Percentiles rank a stretch among this genome's conserved stretches.
Conservation (phyloP, 2,329 filamentous ascomycete genomes). For the Plectosphaerella plurivora region DNA sequence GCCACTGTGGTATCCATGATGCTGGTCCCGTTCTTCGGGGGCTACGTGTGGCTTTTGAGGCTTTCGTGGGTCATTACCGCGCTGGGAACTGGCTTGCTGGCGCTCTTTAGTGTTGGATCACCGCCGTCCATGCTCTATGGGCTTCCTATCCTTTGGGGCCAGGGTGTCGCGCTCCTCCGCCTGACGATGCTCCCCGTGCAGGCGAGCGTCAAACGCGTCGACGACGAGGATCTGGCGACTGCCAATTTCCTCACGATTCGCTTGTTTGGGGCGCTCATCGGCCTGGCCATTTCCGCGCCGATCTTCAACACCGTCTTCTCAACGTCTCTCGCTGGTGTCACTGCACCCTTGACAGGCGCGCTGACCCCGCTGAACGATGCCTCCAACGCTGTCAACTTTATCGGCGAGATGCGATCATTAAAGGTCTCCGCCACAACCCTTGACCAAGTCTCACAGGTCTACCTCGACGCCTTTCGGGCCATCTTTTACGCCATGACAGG, state of each 20-base stretch:
- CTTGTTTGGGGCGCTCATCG: constrained; percentile 29
- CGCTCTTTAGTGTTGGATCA: constrained; percentile 7
- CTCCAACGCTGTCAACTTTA: constrained; percentile 14
- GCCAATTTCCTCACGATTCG: constrained; percentile 27
- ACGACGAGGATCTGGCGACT: constrained; percentile 28
- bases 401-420: constrained; percentile 5
- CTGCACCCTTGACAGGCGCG: constrained; percentile 6
- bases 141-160: constrained; percentile 20
- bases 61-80: constrained; percentile 14
- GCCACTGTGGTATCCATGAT: constrained; percentile 12
- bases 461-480: constrained; percentile 1
- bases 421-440: constrained; percentile 3
- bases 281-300: constrained; percentile 26
- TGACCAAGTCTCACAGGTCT: not conserved
- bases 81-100: constrained; percentile 15
- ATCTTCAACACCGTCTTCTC: constrained; percentile 26
- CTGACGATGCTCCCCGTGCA: constrained; percentile 23
- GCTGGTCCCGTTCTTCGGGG: constrained; percentile 9
- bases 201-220: constrained; percentile 23
- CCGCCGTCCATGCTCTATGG: constrained; percentile 9
- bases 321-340: constrained; percentile 7
- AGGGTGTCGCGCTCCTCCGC: constrained; percentile 16
- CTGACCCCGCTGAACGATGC: constrained; percentile 8
- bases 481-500: constrained; percentile 5
- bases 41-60: constrained; percentile 13